Base-by-base conservation (phyloP, 2,329 filamentous ascomycete genomes). In the Xylaria digitata region DNA sequence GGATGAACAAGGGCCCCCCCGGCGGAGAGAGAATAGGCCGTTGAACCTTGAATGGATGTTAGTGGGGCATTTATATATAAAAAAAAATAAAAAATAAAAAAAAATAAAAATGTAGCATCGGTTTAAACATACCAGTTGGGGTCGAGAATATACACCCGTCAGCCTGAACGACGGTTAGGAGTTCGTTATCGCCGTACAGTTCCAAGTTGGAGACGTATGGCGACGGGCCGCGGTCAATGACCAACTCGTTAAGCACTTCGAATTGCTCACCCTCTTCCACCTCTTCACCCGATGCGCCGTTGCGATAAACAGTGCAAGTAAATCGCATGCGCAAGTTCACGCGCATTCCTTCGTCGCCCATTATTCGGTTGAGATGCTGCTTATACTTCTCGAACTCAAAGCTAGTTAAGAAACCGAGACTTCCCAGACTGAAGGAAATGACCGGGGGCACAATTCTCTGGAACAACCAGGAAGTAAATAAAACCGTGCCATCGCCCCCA, bases 271-370 rank as follows among this genome's bases (percentile, higher is more conserved):
- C 93, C 79, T 97, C 94, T 73, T 96, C 91, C 71, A 90, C 86
- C 45, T 89, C 88, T n/a, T 87, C 84, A 11, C 85, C 86, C 1
- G 82, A 78, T 3, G 82, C 80, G 34, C 86, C 88, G 71, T 90
- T 86, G 50, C 95, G 91, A 82, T 95, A 97, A 8, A 99, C 94
- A 0, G 96, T 98, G 82, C 95, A 98, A 17, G 96, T 99, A 80
- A 99, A 99, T 69, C 96, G 92, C 96, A 99, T 99, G 72, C 96
- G 93, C 73, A 99, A 85, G 76, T 97, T 98, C 67, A 98, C 95
- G 61, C 95, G 91, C 95, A 99, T 98, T 63, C 96, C 96, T 1
- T 92, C 89, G 64, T 96, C 93, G 67, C 94, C 94, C 94, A 99
- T 97, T 72, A 98, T 88, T 61, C 89, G 90, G 80, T 93, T 91